Evolutionary conservation across 2,329 filamentous ascomycete genomes (phyloP).

Genomic region (Cercospora nicotianae): DNA sequence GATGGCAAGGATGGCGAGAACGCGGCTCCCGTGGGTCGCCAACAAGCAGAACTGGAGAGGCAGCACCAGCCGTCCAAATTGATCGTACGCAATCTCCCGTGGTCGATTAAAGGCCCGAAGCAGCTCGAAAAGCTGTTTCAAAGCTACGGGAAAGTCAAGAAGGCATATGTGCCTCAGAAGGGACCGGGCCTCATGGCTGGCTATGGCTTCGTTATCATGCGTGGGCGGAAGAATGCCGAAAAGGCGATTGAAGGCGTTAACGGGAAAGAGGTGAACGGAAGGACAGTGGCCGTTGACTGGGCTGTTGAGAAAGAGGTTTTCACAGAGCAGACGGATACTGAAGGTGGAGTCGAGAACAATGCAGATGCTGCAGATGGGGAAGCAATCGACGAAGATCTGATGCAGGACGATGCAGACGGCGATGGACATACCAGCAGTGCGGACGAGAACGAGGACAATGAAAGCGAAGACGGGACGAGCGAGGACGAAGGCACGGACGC

Average conservation of each 20-base stretch:
- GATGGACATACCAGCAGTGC: constrained; percentile 32
- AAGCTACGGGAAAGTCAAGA: constrained; percentile 89
- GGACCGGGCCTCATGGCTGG: constrained; percentile 69
- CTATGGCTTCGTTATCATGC: constrained; percentile 89
- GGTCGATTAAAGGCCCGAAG: constrained; percentile 86
- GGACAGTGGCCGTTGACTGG: constrained; percentile 91
- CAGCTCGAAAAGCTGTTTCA: constrained; percentile 77
- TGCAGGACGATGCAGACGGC: constrained; percentile 35
- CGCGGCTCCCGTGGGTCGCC: constrained; percentile 61
- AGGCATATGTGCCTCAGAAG: constrained; percentile 77
- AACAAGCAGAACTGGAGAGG: constrained; percentile 63
- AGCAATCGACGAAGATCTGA: constrained; percentile 32
- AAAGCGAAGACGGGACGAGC: constrained; percentile 46
- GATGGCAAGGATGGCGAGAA: constrained; percentile 43
- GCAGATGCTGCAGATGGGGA: constrained; percentile 39
- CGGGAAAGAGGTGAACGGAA: constrained; percentile 84
- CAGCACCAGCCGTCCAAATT: constrained; percentile 72
- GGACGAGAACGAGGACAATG: constrained; percentile 39
- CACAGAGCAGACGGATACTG: constrained; percentile 48
- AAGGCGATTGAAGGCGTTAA: constrained; percentile 82
- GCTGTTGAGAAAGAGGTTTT: constrained; percentile 85
- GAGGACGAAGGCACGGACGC: constrained; percentile 40
- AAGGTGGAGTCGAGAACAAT: constrained; percentile 37
- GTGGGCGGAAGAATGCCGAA: constrained; percentile 87
- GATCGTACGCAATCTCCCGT: constrained; percentile 92